Conservation (phyloP, 1,284 basidiomycete genomes). For the Microbotryum saponariae region DNA sequence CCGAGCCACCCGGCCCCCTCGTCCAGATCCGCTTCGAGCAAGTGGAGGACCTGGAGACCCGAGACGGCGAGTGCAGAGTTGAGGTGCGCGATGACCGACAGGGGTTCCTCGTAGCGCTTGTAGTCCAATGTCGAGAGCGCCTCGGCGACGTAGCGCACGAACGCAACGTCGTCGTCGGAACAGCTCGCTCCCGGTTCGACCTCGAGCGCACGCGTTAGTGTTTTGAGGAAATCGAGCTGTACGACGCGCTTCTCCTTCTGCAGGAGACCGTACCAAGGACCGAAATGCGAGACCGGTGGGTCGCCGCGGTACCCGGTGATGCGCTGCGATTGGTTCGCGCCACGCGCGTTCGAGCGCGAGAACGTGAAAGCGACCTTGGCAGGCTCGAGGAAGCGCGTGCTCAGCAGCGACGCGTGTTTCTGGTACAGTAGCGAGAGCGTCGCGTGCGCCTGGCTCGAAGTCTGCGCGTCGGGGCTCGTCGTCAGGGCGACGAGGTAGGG, state of each 20-base stretch:
- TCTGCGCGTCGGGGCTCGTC: conserved; percentile 57
- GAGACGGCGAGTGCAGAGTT: conserved; percentile 73
- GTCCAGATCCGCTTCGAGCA: conserved; percentile 25
- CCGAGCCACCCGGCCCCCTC: conserved; percentile 17
- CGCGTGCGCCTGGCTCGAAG: conserved; percentile 67
- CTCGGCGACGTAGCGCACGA: conserved; percentile 85
- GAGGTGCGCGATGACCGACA: conserved; percentile 73
- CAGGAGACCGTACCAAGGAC: conserved; percentile 75
- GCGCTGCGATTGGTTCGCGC: conserved; percentile 5
- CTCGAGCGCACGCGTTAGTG: conserved; percentile 72
- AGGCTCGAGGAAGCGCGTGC: conserved; percentile 71
- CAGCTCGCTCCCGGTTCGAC: conserved; percentile 45
- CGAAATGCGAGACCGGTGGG: conserved; percentile 62
- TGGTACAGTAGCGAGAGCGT: conserved; percentile 74
- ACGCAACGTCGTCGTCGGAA: conserved; percentile 62
- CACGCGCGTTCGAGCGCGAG: conserved; percentile 48
- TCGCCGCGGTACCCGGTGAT: conserved; percentile 51
- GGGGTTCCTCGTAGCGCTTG: conserved; percentile 85
- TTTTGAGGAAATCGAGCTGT: conserved; percentile 76
- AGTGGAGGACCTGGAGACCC: conserved; percentile 61
- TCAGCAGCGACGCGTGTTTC: conserved; percentile 84
- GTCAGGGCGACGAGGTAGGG: conserved; percentile 89
- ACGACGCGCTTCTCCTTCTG: conserved; percentile 78
- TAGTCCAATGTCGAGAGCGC: conserved; percentile 87
- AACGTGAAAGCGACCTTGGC: conserved; percentile 79